Evolutionary conservation across 108 stramenopile species (phyloP), one percentile per base, ranked within the genome.

Genomic region (Skeletonema marinoi): DNA sequence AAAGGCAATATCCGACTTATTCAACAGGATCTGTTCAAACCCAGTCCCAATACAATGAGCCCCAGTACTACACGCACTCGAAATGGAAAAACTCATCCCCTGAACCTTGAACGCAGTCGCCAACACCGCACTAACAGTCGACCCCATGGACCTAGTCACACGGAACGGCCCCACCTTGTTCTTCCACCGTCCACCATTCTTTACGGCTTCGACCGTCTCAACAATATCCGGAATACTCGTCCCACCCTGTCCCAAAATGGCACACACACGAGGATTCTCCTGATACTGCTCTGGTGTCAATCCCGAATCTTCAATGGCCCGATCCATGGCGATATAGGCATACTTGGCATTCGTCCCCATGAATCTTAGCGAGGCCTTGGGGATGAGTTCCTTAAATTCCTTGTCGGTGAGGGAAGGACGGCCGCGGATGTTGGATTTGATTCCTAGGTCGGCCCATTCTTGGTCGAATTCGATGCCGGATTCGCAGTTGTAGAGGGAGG

Each of bases 161-260:
- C 96, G 96, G 86, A 95, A 97, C 13, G 96, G 96, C 29, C 96
- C 96, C 61, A 97, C 93, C 90, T 97, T 93, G 82, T 96, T 96
- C 90, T 92, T 93, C 95, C 95, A 96, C 32, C 95, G 84, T 77
- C 91, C 90, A 16, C 91, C 92, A 9, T 36, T 67, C 75, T 84
- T 66, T n/a, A 96, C 96, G 21, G 96, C 96, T 32, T 91, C 87
- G 17, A 93, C 91, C 4, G 96, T 96, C 80, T 94, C 96, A 39
- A 92, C 92, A 71, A 96, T 95, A 74, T 96, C 96, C 1, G 96
- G 93, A 75, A 96, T 96, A 66, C 73, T 77, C 16, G 96, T 96
- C 14, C 96, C 96, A 41, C 96, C 96, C 88, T 96, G 96, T 74
- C 96, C 96, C 42, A 96, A 88, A 73, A 96, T 96, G 66, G 90